Percentiles rank a stretch among this genome's conserved stretches.
phyloP scores from a whole-genome alignment of 768 basidiomycete genomes.

The Obba rivulosa region DNA sequence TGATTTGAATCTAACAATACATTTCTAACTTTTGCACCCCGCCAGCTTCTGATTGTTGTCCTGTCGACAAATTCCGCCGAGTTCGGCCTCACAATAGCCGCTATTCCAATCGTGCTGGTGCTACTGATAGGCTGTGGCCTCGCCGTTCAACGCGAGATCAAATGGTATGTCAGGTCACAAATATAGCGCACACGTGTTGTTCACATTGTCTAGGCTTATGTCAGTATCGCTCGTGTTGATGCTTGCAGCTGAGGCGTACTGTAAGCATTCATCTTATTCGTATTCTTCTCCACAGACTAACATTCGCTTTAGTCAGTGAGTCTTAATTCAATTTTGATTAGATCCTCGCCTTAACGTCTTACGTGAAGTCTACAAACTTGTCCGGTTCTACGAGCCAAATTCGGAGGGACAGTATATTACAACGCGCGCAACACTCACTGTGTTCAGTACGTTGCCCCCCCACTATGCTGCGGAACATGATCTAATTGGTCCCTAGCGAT shows the following conservation, averaged over 20 bases:
- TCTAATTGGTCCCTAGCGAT: conserved; percentile 44
- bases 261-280: conserved; percentile 36
- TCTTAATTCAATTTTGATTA: not conserved
- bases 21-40: not conserved
- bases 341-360: not conserved
- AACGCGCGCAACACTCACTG: conserved; percentile 75
- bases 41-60: conserved; percentile 77
- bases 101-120: conserved; percentile 72
- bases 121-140: conserved; percentile 60
- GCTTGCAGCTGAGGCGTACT: conserved; percentile 73
- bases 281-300: conserved; percentile 2
- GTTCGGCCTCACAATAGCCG: conserved; percentile 77
- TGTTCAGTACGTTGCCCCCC: conserved; percentile 59
- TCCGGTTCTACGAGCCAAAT: conserved; percentile 68
- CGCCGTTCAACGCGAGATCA: conserved; percentile 78
- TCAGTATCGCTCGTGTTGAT: conserved; percentile 64
- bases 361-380: conserved; percentile 71
- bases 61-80: conserved; percentile 59
- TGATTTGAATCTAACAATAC: not conserved
- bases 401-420: conserved; percentile 53
- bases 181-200: not conserved
- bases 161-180: conserved; percentile 44
- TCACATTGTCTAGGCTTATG: conserved; percentile 54
- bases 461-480: not conserved
- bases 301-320: conserved; percentile 18